Conservation (phyloP, 768 basidiomycete genomes). For the Macrocybe gigantea region DNA sequence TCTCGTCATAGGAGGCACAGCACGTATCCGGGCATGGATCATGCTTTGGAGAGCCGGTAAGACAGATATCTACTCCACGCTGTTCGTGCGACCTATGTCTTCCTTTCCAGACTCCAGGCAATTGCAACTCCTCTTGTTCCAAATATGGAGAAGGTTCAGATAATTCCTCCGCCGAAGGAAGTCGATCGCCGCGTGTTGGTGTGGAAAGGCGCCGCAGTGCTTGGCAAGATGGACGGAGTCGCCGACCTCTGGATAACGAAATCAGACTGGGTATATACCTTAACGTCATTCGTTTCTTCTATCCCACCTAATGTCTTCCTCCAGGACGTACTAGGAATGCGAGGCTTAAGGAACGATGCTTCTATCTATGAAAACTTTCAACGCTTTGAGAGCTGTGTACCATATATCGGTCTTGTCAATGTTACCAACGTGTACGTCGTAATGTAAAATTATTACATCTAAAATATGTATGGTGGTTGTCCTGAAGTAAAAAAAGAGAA, state of each 20-base stretch:
- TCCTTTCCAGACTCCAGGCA: conserved; percentile 57
- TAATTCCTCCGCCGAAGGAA: conserved; percentile 92
- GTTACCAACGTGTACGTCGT: too few relatives aligned
- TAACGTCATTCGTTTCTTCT: conserved; percentile 3
- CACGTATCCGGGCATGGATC: conserved; percentile 75
- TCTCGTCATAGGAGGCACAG: conserved; percentile 81
- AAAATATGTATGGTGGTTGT: too few relatives aligned
- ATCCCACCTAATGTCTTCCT: conserved; percentile 3
- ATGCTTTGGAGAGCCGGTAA: conserved; percentile 85
- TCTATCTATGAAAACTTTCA: conserved; percentile 48
- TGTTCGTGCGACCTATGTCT: conserved; percentile 1
- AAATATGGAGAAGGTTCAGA: conserved; percentile 83
- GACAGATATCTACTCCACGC: conserved; percentile 9
- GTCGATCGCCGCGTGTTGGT: conserved; percentile 85
- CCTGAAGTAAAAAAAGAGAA: too few relatives aligned
- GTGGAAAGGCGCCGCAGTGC: conserved; percentile 93
- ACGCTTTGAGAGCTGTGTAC: too few relatives aligned
- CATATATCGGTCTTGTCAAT: too few relatives aligned
- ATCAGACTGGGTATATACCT: conserved; percentile 74
- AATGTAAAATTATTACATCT: too few relatives aligned
- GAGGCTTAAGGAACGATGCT: conserved; percentile 80
- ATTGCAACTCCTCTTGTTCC: conserved; percentile 79
- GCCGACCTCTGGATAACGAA: conserved; percentile 85
- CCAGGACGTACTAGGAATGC: conserved; percentile 75
- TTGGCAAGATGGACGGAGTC: conserved; percentile 88